Evolutionary conservation across 2,329 filamentous ascomycete species (phyloP).

Genomic region (Aspergillus alliaceus): DNA sequence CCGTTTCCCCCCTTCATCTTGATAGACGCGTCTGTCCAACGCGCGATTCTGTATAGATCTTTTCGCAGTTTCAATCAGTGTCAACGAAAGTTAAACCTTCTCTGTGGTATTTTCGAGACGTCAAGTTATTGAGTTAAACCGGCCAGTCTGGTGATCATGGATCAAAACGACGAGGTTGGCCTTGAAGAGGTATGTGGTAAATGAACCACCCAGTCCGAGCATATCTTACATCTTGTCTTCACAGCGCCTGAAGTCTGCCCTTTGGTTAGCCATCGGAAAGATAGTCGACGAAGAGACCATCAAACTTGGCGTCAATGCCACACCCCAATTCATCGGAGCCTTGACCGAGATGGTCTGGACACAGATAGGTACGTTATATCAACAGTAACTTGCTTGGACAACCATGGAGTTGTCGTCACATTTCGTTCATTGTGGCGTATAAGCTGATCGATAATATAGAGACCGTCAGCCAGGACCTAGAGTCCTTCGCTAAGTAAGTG

Average conservation of each 20-base stretch:
- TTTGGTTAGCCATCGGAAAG: slow-evolving; percentile 82
- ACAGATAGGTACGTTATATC: slow-evolving; percentile 67
- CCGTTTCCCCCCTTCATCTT: not conserved
- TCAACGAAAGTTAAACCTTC: not conserved
- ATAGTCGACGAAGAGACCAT: slow-evolving; percentile 85
- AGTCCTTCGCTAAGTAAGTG: slow-evolving; percentile 59
- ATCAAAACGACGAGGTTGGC: slow-evolving; percentile 29
- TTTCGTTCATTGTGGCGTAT: not conserved
- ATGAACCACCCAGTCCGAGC: not conserved
- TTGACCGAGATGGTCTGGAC: slow-evolving; percentile 85
- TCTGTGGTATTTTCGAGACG: not conserved
- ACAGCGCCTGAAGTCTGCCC: slow-evolving; percentile 77
- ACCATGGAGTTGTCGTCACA: not conserved
- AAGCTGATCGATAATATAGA: slow-evolving; percentile 38
- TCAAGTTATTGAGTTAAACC: not conserved
- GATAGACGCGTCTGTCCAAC: not conserved
- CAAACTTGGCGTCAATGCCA: slow-evolving; percentile 75
- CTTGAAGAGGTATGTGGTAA: slow-evolving; percentile 34
- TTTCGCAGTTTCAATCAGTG: not conserved
- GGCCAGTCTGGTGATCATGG: slow-evolving; percentile 17
- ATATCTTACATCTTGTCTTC: not conserved
- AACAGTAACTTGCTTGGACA: not conserved
- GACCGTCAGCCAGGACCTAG: slow-evolving; percentile 60
- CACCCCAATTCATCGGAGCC: slow-evolving; percentile 84
- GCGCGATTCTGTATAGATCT: not conserved